These are phyloP conservation scores for Pleomassaria siparia DNA, from an alignment of 2,329 filamentous ascomycete species.

Conservation along the genomic window DNA sequence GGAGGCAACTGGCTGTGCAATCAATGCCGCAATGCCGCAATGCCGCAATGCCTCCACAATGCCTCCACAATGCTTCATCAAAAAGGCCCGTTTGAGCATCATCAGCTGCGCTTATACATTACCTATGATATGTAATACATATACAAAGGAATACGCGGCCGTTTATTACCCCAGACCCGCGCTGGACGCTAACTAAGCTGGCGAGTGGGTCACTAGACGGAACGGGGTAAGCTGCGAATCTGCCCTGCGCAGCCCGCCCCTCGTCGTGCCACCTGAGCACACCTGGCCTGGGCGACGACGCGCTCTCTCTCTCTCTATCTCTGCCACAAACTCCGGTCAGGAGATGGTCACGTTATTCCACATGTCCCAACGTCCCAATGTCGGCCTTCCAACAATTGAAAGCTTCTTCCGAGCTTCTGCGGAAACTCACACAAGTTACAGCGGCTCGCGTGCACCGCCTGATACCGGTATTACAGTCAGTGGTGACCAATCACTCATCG, in stretches of 20 bases:
- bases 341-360: not conserved
- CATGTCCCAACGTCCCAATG: no score
- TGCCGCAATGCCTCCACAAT: not conserved
- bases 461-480: not conserved
- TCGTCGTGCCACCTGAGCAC: no score
- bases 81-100: no score
- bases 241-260: slow-evolving; percentile 4
- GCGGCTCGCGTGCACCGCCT: no score
- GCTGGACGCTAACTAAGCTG: slow-evolving; percentile 5
- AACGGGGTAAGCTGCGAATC: slow-evolving; percentile 3
- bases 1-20: not conserved
- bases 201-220: slow-evolving; percentile 4
- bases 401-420: no score
- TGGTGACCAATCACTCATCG: slow-evolving; percentile 16
- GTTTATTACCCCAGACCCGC: slow-evolving; percentile 11
- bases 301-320: no score
- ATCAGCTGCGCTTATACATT: no score
- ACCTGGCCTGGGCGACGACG: not conserved
- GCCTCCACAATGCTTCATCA: not conserved
- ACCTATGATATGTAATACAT: no score
- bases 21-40: not conserved
- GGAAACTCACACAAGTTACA: no score
- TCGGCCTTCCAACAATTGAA: no score
- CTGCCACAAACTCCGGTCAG: not conserved
- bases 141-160: not conserved